A percentile compares a stretch with the other conserved stretches of the same genome.
These are phyloP conservation scores for Fusarium musae DNA, from an alignment of 2,329 filamentous ascomycete species.

Conservation along the genomic window DNA sequence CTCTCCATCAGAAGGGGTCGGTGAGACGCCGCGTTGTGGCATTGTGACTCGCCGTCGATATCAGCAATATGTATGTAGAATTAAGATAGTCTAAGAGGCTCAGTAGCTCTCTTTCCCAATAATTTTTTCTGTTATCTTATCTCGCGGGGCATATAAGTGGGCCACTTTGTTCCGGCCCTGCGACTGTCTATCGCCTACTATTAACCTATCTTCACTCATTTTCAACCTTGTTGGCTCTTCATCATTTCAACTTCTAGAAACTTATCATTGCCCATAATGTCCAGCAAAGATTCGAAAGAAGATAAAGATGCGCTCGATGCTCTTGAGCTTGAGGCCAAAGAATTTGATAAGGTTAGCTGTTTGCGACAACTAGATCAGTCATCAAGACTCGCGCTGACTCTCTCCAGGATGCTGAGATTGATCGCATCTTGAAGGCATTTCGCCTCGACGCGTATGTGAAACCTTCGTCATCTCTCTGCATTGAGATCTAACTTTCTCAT, in stretches of 20 bases:
- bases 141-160: slow-evolving; percentile 47
- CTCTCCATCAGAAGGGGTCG: slow-evolving; percentile 87
- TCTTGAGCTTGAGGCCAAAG: slow-evolving; percentile 86
- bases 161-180: slow-evolving; percentile 9
- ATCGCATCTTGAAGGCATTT: slow-evolving; percentile 92
- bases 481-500: slow-evolving; percentile 9
- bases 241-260: slow-evolving; percentile 8
- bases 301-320: slow-evolving; percentile 82
- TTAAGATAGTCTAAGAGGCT: slow-evolving; percentile 9
- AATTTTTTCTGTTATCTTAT: slow-evolving; percentile 57
- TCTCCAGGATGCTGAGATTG: slow-evolving; percentile 88
- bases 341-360: slow-evolving; percentile 82
- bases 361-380: slow-evolving; percentile 31
- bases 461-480: neutral
- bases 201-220: neutral
- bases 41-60: slow-evolving; percentile 57
- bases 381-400: slow-evolving; percentile 32
- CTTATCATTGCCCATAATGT: slow-evolving; percentile 47
- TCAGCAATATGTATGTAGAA: slow-evolving; percentile 9
- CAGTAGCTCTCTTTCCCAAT: slow-evolving; percentile 37
- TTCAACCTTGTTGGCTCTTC: slow-evolving; percentile 2
- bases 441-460: slow-evolving; percentile 69
- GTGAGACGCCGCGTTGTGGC: slow-evolving; percentile 80
- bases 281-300: slow-evolving; percentile 56
- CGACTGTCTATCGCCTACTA: slow-evolving; percentile 2